Conservation (phyloP, 345 rosid species). For the Eucalyptus sp. region DNA sequence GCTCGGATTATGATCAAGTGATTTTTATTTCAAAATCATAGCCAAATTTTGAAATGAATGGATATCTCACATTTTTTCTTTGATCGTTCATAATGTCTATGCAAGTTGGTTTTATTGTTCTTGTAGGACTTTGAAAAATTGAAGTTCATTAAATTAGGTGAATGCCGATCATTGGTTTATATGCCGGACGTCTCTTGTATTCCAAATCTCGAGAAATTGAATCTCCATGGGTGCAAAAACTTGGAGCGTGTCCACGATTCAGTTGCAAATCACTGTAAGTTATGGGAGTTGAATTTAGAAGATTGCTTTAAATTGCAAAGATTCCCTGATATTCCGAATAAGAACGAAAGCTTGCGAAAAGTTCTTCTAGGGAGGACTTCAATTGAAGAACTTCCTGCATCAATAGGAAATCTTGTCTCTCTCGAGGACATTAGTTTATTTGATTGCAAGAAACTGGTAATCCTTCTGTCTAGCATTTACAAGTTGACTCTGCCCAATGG, state of each 20-base stretch:
- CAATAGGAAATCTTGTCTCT: not conserved
- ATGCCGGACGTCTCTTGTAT: not conserved
- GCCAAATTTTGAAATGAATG: not conserved
- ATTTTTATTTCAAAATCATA: not conserved
- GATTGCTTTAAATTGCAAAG: not conserved
- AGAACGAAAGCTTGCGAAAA: fast-evolving
- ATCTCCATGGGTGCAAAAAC: fast-evolving
- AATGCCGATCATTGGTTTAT: fast-evolving
- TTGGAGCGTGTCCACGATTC: not conserved
- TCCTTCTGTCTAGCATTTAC: not conserved
- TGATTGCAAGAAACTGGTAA: fast-evolving
- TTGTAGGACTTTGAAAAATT: not conserved
- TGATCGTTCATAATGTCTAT: fast-evolving
- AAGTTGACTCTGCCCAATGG: too few species aligned
- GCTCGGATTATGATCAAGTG: not conserved
- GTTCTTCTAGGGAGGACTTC: fast-evolving
- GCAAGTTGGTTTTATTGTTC: not conserved
- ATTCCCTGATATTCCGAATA: not conserved
- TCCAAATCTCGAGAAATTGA: not conserved
- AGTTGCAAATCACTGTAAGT: not conserved
- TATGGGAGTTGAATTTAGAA: fast-evolving
- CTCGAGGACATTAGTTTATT: not conserved
- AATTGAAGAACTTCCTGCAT: not conserved
- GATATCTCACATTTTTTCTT: not conserved
- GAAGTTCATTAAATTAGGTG: not conserved